Evolutionary conservation across 345 rosid species (phyloP).

Genomic region (Dovyalis caffra): DNA sequence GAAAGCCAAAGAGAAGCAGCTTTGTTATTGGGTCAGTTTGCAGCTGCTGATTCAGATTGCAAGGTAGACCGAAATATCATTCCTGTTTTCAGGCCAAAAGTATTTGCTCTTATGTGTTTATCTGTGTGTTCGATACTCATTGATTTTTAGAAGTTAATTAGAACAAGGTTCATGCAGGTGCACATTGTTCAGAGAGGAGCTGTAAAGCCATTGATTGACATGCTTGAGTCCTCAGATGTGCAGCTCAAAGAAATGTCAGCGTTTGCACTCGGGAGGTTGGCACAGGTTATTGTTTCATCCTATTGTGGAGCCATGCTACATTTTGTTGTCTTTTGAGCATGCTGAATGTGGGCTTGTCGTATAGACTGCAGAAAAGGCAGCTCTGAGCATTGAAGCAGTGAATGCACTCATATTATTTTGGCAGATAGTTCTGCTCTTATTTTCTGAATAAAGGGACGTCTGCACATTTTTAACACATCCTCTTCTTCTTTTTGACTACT

Average conservation of each 20-base stretch:
- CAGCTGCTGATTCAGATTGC: conserved; percentile 74
- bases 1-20: conserved; percentile 86
- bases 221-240: conserved; percentile 63
- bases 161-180: conserved; percentile 43
- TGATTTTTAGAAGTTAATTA: background rate
- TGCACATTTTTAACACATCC: background rate
- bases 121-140: background rate
- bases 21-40: conserved; percentile 74
- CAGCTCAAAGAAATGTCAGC: conserved; percentile 78
- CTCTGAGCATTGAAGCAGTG: background rate
- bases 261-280: conserved; percentile 80
- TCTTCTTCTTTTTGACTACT: background rate
- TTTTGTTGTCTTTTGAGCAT: background rate
- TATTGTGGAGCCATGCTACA: background rate
- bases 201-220: conserved; percentile 57
- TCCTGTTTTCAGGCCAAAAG: conserved; percentile 10
- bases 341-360: background rate
- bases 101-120: background rate
- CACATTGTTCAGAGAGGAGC: conserved; percentile 84
- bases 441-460: background rate
- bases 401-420: background rate
- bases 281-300: conserved; percentile 50
- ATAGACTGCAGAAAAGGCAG: background rate
- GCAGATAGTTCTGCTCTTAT: background rate
- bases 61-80: conserved; percentile 42